Base-by-base conservation (phyloP, 495 filamentous ascomycete genomes). In the Penicillium bialowiezense region DNA sequence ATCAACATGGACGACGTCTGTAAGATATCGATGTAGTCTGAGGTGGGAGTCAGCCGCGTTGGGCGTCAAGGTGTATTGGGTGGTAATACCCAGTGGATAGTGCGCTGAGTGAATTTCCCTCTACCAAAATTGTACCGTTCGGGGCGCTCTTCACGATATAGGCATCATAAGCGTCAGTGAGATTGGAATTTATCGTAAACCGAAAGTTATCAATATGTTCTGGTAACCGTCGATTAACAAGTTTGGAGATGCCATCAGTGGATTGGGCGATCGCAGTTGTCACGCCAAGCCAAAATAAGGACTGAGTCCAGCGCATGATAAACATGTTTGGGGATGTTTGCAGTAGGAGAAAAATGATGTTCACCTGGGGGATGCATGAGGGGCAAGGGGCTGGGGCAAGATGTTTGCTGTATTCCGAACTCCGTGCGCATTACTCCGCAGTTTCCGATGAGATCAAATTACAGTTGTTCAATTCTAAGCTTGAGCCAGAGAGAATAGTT, bases 1-100 rank as follows among this genome's bases (percentile, higher is more conserved):
- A 37, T 79, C 77, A 18, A 76, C 71, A 56, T 78, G 66, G n/a
- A 60, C 67, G 29, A 71, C 52, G 48, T 68, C 70, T 18, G 66
- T 71, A 31, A 81, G 54, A 47, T 81, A 81, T 1, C 70, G 69
- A 59, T 71, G 74, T 7, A 79, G 65, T 47, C 75, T 76, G 31
- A 13, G 5, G 38, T 1, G 7, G 8, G 13, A 23, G 10, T 40
- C 8, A 40, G 24, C 32, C 0, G 4, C 12, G 9, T 39, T 21
- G 10, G 12, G 29, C 3, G 10, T 7, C 23, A 8, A 19, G 32
- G 5, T n/a, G 28, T 0, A 7, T 20, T 19, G 14, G 14, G 17
- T 19, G 1, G 4, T 28, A 15, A 14, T 58, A 75, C 73, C 72
- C 77, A 20, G 70, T 68, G 3, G 74, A 65, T 15, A 81, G 54